Evolutionary conservation across 176 grass and related monocot genomes (phyloP), one percentile per base, ranked within the genome.

Genomic region (Alloteropsis semialata): DNA sequence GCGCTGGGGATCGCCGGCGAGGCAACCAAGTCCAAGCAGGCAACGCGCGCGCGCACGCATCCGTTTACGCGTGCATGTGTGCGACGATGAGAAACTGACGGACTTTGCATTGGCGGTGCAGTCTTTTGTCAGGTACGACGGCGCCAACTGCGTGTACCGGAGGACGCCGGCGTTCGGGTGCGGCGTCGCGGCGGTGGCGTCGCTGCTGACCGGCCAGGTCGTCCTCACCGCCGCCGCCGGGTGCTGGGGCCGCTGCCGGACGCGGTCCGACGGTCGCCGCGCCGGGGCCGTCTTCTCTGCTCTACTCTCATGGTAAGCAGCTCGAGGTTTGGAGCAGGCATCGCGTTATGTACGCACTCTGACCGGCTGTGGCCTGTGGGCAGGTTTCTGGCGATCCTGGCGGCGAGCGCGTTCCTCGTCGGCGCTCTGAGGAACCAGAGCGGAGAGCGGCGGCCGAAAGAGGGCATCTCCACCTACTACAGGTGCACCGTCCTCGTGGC

Each of bases 1-100:
- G 71, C 50, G 44, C 58, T 84, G 3, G 81, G 58, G 16, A 38
- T 84, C 81, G 45, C 74, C 81, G 81, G 70, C 15, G 57, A 84
- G 81, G 81, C 70, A 1, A 84, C 70, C 58, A 84, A 65, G 24
- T 74, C 70, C 70, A 84, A 37, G 34, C 34, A 36, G 69, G 81
- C 33, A 63, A 57, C 5, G 1, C 48, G 44, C 11, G 53, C 50
- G 14, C 17, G 12, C 51, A 9, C 6, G 0, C 10, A 6, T 74
- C 18, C 9, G 10, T 53, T 13, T 24, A 13, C 22, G 1, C 27
- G 5, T 67, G 34, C 34, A n/a, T 6, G 5, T 25, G 36, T 5
- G n/a, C n/a, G n/a, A 28, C 24, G 32, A 75, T 16, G 32, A 56
- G 8, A 33, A 19, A 8, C 53, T 61, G 12, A 62, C 30, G 9